Evolutionary conservation across 1,284 basidiomycete species (phyloP), one percentile per base, ranked within the genome.

Genomic region (Boletus smithii): DNA sequence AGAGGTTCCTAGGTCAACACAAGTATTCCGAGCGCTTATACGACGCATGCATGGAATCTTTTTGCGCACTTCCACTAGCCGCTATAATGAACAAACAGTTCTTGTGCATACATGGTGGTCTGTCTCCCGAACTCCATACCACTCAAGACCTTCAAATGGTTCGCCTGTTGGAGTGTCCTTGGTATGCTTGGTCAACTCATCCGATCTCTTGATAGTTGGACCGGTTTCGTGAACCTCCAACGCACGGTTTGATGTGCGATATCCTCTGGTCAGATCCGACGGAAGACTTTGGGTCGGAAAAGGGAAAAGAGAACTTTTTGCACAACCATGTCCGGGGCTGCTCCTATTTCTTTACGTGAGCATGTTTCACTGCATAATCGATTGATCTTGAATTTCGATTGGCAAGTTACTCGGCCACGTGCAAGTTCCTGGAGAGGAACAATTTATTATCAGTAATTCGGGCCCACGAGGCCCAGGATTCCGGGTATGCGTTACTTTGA

Each of bases 31-130:
- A 93, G 62, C 80, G 80, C 16, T 79, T 94, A 49, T 94, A 93
- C 68, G 89, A 93, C 53, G 89, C 88, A 30, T 90, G 87, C 74
- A 91, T 92, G 84, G 88, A 93, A 46, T 89, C 89, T 0, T 95
- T 97, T 75, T 95, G 92, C 68, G 81, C 88, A 14, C 77, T 97
- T 8, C 93, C 93, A 1, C 78, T 97, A 1, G 92, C 92, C 2
- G 93, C 93, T 18, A 75, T 97, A 63, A 94, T 95, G 90, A 95
- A 97, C 79, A 95, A 95, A 72, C 93, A 95, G 67, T 95, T 97
- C 73, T 74, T 97, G 57, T 95, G 93, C 68, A 94, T 95, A 49
- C 93, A 97, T 57, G 93, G 93, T 44, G 93, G 93, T 42, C 76
- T 95, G 20, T 91, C 88, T 1, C 93, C 93, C 0, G 93, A 95